Conservation (phyloP, 2,329 filamentous ascomycete genomes). For the Amauroascus niger region DNA sequence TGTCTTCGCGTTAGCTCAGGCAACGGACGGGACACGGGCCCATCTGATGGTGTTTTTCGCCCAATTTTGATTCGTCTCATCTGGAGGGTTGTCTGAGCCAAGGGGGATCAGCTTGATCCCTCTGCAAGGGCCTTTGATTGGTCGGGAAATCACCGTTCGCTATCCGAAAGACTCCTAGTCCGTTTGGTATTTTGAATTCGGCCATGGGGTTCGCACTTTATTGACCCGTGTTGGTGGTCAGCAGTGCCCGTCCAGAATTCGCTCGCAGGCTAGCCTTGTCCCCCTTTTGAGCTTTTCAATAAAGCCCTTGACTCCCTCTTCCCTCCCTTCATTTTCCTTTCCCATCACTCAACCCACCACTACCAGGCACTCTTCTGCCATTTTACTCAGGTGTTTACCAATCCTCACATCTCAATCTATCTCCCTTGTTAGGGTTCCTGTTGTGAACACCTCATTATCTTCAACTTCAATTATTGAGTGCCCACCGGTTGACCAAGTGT, state of each 20-base stretch:
- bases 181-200: not conserved
- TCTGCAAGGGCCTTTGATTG: not conserved
- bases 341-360: not conserved
- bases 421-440: not conserved
- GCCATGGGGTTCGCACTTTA: constrained; percentile 2
- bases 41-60: not conserved
- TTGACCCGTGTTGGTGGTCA: constrained; percentile 3
- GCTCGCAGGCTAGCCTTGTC: not conserved
- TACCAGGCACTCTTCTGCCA: not conserved
- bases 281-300: constrained; percentile 2
- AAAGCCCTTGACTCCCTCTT: constrained; percentile 5
- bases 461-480: not conserved
- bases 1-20: not conserved
- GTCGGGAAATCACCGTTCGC: not conserved
- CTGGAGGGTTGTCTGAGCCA: not conserved
- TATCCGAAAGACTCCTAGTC: not conserved
- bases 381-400: not conserved
- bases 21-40: not conserved
- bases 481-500: not conserved
- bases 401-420: not conserved
- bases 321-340: not conserved
- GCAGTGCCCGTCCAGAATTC: constrained; percentile 1
- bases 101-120: not conserved
- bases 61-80: not conserved
- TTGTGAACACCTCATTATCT: not conserved